These are phyloP conservation scores for Paragyromitra xinjiangensis DNA, from an alignment of 495 filamentous ascomycete species.

Conservation along the genomic window DNA sequence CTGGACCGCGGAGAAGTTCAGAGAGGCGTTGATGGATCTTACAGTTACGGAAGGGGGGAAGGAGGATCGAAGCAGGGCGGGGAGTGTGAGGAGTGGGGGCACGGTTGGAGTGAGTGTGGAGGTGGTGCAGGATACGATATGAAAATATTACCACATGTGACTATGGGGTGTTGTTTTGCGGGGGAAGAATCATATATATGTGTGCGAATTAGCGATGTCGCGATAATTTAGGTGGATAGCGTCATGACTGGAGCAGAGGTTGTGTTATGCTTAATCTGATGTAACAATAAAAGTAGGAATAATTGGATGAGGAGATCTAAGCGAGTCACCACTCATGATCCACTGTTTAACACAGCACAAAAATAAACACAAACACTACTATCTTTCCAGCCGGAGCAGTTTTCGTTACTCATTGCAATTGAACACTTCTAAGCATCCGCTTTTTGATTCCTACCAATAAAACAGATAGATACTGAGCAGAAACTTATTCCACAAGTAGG, in stretches of 20 bases:
- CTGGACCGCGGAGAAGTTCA: slow-evolving; percentile 48
- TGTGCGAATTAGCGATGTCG: slow-evolving; percentile 18
- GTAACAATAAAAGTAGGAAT: background rate
- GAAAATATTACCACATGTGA: background rate
- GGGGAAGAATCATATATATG: background rate
- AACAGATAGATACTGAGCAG: background rate
- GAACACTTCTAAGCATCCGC: background rate
- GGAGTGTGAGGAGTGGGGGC: slow-evolving; percentile 11
- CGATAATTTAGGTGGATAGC: background rate
- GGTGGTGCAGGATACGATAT: slow-evolving; percentile 18
- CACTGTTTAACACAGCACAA: background rate
- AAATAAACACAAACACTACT: too few species aligned
- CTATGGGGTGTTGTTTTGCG: background rate
- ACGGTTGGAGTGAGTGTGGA: slow-evolving; percentile 1
- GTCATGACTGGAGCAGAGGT: background rate
- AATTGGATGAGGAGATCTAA: background rate
- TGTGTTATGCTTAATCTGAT: background rate
- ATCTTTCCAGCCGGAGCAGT: background rate
- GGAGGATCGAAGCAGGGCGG: slow-evolving; percentile 1
- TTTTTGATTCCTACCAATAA: background rate
- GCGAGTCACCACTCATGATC: slow-evolving; percentile 40
- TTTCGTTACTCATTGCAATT: background rate
- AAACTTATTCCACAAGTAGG: background rate
- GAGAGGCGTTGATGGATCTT: slow-evolving; percentile 46
- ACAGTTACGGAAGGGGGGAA: slow-evolving; percentile 25